phyloP scores from a whole-genome alignment of 2,329 filamentous ascomycete genomes.

The Gremmenia infestans region DNA sequence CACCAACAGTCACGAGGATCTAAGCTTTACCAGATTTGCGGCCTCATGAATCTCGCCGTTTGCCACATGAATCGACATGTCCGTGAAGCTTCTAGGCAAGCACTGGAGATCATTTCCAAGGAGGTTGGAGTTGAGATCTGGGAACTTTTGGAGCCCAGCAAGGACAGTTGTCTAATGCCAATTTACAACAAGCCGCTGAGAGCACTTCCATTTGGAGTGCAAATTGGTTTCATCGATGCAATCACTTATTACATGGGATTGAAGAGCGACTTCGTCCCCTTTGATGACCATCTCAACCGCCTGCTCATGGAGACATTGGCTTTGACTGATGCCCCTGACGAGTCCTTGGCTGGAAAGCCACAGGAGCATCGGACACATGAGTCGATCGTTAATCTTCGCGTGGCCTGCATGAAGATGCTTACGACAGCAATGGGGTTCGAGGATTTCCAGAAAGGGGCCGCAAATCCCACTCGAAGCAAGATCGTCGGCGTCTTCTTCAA shows the following conservation, averaged over 20 bases:
- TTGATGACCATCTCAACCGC: constrained; percentile 87
- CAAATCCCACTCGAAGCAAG: constrained; percentile 59
- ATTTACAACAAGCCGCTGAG: constrained; percentile 95
- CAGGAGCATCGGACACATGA: constrained; percentile 94
- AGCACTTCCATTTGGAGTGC: constrained; percentile 86
- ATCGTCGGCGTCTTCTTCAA: constrained; percentile 98
- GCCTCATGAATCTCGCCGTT: constrained; percentile 80
- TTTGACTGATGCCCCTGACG: constrained; percentile 89
- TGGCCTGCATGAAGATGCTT: constrained; percentile 88
- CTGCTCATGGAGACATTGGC: constrained; percentile 91
- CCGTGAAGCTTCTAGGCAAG: constrained; percentile 76
- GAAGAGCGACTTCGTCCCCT: constrained; percentile 81
- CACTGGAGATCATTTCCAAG: constrained; percentile 75
- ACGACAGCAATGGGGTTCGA: constrained; percentile 92
- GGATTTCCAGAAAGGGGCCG: constrained; percentile 75
- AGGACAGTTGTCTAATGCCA: constrained; percentile 80
- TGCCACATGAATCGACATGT: constrained; percentile 96
- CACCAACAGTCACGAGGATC: constrained; percentile 54
- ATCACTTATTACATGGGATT: constrained; percentile 92
- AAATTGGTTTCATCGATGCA: constrained; percentile 97
- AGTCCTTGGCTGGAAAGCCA: constrained; percentile 86
- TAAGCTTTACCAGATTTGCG: constrained; percentile 71
- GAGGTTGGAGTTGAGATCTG: constrained; percentile 74
- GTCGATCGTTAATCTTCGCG: constrained; percentile 82
- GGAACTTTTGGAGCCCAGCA: constrained; percentile 84